Base-by-base conservation (phyloP, 2,329 filamentous ascomycete species). In the Arachnomyces sp. region DNA sequence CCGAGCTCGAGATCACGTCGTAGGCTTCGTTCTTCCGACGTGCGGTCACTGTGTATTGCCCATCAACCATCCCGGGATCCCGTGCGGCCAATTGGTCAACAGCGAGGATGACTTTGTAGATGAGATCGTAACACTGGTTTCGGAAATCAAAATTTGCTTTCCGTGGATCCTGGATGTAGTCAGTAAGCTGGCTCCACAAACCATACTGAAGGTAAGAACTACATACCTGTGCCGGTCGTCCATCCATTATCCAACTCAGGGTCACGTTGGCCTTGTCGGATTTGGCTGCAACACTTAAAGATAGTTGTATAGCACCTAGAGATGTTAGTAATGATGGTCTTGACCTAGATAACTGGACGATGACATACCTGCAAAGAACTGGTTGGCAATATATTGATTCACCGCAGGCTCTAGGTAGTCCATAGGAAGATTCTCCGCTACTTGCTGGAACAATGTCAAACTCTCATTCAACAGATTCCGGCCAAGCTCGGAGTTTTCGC, bases 11-110 rank as follows among this genome's bases (percentile, higher is more conserved):
- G 52, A 98, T 88, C 2, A 95, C 84, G 33, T 81, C 77, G 63
- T 96, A 94, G 0, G 92, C 90, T 65, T 98, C 90, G 36, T 79
- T 77, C 48, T 84, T 77, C 60, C 92, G 87, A 34, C 81, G 89
- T 2, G 81, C 79, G 14, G 84, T 76, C 9, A 86, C 63, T 0
- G 87, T 89, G 37, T 77, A 75, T 49, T 84, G 79, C 13, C 89
- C 89, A 53, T 95, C 89, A 28, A 88, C 65, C 41, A 79, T 71
- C 42, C 86, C 81, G 0, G 84, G 83, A 51, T 87, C 80, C 13
- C 70, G 67, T 40, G 72, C 77, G 2, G 80, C 81, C 8, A 79
- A 79, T 2, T 70, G 68, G 55, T 98, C 93, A 2, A 96, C 77
- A 16, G 82, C 76, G 39, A 79, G 69, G 31, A 96, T 77, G 5